A percentile compares a stretch with the other conserved stretches of the same genome.
Evolutionary conservation across 768 basidiomycete species (phyloP).

Genomic region (Boletus vinaceobasis): DNA sequence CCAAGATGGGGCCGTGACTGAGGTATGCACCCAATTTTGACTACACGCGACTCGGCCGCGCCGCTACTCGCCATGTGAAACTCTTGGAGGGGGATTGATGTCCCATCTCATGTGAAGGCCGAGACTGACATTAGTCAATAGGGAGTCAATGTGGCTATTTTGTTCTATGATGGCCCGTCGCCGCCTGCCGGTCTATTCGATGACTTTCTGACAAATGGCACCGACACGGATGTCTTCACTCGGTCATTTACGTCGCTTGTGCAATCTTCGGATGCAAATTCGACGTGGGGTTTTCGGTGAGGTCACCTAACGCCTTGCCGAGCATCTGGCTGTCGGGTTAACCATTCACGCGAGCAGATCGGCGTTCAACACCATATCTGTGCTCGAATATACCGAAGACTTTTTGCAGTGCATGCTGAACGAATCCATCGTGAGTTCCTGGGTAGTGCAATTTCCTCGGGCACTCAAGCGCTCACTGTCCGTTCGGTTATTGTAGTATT

Average conservation of each 20-base stretch:
- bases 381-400: conserved; percentile 16
- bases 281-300: conserved; percentile 23
- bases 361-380: conserved; percentile 24
- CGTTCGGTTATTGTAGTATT: conserved; percentile 32
- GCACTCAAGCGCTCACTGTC: background rate
- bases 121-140: conserved; percentile 7
- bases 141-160: conserved; percentile 26
- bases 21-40: conserved; percentile 29
- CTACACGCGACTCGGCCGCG: conserved; percentile 1
- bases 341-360: conserved; percentile 13
- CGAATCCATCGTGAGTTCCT: conserved; percentile 16
- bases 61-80: background rate
- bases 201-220: conserved; percentile 25
- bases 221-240: conserved; percentile 11
- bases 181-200: conserved; percentile 27
- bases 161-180: conserved; percentile 57
- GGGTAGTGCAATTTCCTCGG: background rate
- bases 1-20: conserved; percentile 29
- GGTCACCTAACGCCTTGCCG: background rate
- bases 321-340: background rate
- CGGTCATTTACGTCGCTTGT: conserved; percentile 27
- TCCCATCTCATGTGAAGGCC: background rate
- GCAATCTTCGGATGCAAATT: conserved; percentile 16
- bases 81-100: background rate
- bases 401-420: conserved; percentile 19